These are phyloP conservation scores for Dentipellis sp. DNA, from an alignment of 768 basidiomycete genomes.

Conservation along the genomic window DNA sequence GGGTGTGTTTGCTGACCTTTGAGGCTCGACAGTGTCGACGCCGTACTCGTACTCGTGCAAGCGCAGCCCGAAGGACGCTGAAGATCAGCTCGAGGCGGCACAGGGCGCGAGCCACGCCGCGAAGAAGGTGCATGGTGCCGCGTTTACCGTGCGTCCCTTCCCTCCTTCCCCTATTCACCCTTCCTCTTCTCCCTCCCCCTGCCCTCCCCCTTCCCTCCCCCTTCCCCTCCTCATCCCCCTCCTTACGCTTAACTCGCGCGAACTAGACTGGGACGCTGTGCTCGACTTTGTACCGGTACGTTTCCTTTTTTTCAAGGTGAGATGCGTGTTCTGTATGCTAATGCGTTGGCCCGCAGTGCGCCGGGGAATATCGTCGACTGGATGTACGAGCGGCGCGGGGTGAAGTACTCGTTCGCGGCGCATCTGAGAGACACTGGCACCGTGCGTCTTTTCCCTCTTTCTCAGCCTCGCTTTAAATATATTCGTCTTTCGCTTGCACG, in stretches of 20 bases:
- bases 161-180: background rate
- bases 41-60: constrained; percentile 71
- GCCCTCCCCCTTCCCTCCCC: background rate
- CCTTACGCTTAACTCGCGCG: too few relatives aligned
- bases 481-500: background rate
- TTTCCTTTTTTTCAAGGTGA: background rate
- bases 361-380: constrained; percentile 63
- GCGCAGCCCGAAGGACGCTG: constrained; percentile 54
- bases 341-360: constrained; percentile 23
- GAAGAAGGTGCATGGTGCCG: constrained; percentile 41
- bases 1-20: background rate
- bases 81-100: constrained; percentile 67
- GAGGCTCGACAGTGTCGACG: constrained; percentile 45
- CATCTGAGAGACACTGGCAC: constrained; percentile 67
- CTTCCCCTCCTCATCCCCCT: background rate
- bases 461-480: too few relatives aligned
- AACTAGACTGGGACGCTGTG: constrained; percentile 37
- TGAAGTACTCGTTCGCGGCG: constrained; percentile 55
- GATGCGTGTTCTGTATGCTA: constrained; percentile 3
- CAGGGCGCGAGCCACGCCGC: constrained; percentile 55
- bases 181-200: background rate
- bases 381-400: constrained; percentile 45
- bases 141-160: constrained; percentile 35
- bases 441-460: constrained; percentile 29
- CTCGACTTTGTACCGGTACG: constrained; percentile 31